A percentile compares a stretch with the other conserved stretches of the same genome.
These are phyloP conservation scores for Centella asiatica DNA, from an alignment of 129 eudicot species.

Conservation along the genomic window DNA sequence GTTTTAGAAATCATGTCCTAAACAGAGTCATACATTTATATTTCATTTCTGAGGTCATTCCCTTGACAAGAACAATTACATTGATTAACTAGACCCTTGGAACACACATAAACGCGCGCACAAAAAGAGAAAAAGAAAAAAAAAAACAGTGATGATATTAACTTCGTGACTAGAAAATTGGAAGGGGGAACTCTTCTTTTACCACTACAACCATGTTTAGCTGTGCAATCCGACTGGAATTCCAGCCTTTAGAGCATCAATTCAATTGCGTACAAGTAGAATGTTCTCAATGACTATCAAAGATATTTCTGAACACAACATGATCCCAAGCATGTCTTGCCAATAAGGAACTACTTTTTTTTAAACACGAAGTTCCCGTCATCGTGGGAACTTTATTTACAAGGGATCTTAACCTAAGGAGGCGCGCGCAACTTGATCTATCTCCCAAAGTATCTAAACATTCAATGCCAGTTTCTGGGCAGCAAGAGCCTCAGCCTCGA, in stretches of 20 bases:
- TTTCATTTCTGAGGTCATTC: too few species aligned
- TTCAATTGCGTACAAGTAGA: not conserved
- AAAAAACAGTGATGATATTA: too few species aligned
- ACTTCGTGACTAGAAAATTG: too few species aligned
- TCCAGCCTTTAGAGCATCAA: not conserved
- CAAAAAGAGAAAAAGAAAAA: too few species aligned
- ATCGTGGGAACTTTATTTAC: constrained; percentile 44
- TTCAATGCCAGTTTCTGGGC: constrained; percentile 90
- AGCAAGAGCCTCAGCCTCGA: constrained; percentile 97
- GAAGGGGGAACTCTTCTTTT: too few species aligned
- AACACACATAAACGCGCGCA: too few species aligned
- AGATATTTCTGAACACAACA: not conserved
- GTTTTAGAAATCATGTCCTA: too few species aligned
- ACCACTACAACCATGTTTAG: too few species aligned
- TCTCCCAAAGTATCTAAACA: constrained; percentile 27
- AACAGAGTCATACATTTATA: too few species aligned
- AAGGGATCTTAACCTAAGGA: constrained; percentile 26
- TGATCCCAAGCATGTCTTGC: constrained; percentile 9
- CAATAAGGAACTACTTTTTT: constrained; percentile 4
- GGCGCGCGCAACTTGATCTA: not conserved
- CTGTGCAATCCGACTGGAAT: too few species aligned
- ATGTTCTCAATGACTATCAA: not conserved
- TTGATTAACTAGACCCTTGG: too few species aligned
- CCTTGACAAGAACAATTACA: too few species aligned
- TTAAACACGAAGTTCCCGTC: constrained; percentile 5